Conservation (phyloP, 1,139 yeast species). For the Lodderomyces theae region DNA sequence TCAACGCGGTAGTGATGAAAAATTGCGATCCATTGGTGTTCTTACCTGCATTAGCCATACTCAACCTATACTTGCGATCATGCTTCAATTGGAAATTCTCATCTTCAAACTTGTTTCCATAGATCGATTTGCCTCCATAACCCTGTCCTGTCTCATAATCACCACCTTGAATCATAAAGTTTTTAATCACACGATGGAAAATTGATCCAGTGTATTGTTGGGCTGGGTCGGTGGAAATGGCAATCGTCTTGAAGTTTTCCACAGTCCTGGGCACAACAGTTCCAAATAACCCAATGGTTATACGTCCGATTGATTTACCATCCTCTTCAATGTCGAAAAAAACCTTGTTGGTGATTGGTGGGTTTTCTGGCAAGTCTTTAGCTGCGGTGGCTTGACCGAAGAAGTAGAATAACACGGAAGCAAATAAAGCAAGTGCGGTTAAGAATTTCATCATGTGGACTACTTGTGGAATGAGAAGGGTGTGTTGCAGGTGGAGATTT, state of each 20-base stretch:
- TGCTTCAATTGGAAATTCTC: slow-evolving; percentile 58
- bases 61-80: slow-evolving; percentile 55
- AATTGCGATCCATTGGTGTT: slow-evolving; percentile 65
- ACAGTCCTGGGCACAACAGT: slow-evolving; percentile 60
- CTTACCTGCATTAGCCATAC: slow-evolving; percentile 66
- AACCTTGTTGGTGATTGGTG: slow-evolving; percentile 70
- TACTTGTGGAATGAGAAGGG: no score
- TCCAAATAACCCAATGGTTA: slow-evolving; percentile 70
- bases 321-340: slow-evolving; percentile 85
- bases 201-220: slow-evolving; percentile 50
- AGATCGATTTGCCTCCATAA: slow-evolving; percentile 58
- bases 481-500: no score
- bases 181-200: slow-evolving; percentile 58
- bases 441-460: slow-evolving; percentile 27
- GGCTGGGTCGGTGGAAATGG: slow-evolving; percentile 57
- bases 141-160: slow-evolving; percentile 61
- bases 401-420: slow-evolving; percentile 21
- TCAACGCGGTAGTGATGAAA: slow-evolving; percentile 60
- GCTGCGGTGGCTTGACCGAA: slow-evolving; percentile 16
- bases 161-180: slow-evolving; percentile 64
- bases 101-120: slow-evolving; percentile 55
- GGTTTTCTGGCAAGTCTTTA: slow-evolving; percentile 43
- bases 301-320: slow-evolving; percentile 64
- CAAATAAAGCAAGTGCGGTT: slow-evolving; percentile 18
- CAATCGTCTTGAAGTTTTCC: slow-evolving; percentile 57